phyloP scores from a whole-genome alignment of 345 rosid genomes.

The Acer negundo region DNA sequence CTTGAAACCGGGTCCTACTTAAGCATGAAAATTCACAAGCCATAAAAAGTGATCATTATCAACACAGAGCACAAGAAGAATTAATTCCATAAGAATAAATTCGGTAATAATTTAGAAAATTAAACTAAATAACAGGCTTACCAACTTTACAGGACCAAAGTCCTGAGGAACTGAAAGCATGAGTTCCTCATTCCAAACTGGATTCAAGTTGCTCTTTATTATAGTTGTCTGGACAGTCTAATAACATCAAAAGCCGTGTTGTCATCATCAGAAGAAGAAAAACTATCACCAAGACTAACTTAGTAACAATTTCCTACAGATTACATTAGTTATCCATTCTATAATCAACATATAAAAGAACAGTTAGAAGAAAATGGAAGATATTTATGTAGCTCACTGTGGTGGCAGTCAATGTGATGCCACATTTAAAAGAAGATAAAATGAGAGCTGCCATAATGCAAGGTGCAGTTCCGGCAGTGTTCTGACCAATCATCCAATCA shows the following conservation, averaged over 20 bases:
- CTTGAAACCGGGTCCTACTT: neutral
- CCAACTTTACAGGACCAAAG: constrained; percentile 67
- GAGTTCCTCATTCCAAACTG: constrained; percentile 82
- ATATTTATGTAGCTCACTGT: neutral
- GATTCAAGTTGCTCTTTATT: constrained; percentile 69
- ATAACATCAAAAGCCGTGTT: constrained; percentile 12
- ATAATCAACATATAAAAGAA: neutral
- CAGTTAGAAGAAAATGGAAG: neutral
- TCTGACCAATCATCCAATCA: constrained; percentile 1
- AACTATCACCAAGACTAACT: neutral
- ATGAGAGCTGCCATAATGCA: neutral
- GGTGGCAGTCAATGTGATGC: neutral
- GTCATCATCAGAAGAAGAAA: neutral
- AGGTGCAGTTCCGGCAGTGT: neutral
- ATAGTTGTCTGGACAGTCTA: constrained; percentile 62
- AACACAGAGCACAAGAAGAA: neutral
- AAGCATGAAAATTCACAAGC: neutral
- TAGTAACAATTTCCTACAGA: neutral
- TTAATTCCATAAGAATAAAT: neutral
- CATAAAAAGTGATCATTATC: neutral
- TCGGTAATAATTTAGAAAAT: neutral
- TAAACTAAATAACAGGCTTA: constrained; percentile 24
- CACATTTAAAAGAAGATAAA: neutral
- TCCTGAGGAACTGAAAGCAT: constrained; percentile 75
- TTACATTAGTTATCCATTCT: neutral